phyloP scores from a whole-genome alignment of 1,139 yeast species.

The Arxiozyma slooffiae region DNA sequence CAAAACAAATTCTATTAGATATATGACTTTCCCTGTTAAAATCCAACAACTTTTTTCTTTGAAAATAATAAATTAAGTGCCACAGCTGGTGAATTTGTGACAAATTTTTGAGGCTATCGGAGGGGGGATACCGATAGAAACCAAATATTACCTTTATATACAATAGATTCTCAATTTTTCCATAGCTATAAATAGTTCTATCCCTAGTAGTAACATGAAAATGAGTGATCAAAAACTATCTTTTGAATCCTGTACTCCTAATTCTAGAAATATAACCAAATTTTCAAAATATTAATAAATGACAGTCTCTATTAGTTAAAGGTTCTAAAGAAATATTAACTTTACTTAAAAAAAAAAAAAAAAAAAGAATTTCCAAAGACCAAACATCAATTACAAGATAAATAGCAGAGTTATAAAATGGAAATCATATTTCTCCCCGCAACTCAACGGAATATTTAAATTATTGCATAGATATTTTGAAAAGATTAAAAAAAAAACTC shows the following conservation, averaged over 20 bases:
- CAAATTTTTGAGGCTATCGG: constrained; percentile 68
- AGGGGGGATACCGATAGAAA: constrained; percentile 72
- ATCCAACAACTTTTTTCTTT: constrained; percentile 58
- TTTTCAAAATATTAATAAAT: constrained; percentile 52
- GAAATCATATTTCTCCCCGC: constrained; percentile 69
- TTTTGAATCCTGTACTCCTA: constrained; percentile 55
- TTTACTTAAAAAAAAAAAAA: constrained; percentile 51
- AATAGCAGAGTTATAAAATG: constrained; percentile 61
- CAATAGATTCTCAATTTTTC: constrained; percentile 81
- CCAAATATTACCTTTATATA: constrained; percentile 63
- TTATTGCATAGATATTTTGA: constrained; percentile 76
- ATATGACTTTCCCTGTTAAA: constrained; percentile 42
- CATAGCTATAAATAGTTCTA: constrained; percentile 43
- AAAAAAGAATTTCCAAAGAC: constrained; percentile 71
- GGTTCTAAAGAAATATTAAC: constrained; percentile 64
- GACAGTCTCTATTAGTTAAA: constrained; percentile 47
- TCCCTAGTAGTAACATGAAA: constrained; percentile 38
- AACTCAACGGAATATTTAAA: constrained; percentile 65
- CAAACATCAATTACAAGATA: constrained; percentile 54
- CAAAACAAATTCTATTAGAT: constrained; percentile 50
- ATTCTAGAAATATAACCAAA: constrained; percentile 67
- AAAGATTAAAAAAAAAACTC: constrained; percentile 56
- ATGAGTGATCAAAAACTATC: constrained; percentile 36
- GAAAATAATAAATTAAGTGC: constrained; percentile 66
- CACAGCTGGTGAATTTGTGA: constrained; percentile 63